Base-by-base conservation (phyloP, 139 green algal species). In the Deuterostichococcus epilithicus region DNA sequence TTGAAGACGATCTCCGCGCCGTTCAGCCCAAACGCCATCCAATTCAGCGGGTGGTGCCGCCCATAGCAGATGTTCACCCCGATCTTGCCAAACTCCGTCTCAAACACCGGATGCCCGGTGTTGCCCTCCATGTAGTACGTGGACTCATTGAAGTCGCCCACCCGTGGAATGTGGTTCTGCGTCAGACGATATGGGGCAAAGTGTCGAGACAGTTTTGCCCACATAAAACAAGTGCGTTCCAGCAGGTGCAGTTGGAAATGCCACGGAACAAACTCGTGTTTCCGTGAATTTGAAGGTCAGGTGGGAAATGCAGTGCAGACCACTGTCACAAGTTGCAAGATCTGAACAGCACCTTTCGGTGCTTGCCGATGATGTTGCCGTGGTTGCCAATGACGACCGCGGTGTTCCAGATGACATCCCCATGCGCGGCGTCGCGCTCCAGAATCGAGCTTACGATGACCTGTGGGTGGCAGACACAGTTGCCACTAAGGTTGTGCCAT, bases 1-100 rank as follows among this genome's bases (percentile, higher is more conserved):
- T 99, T 99, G 91, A 99, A 98, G 33, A 99, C 92, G 44, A 99
- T 92, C 85, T 99, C 93, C 1, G 95, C 95, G 38, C 95, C 95
- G 80, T 99, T 98, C 59, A 99, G 86, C 15, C 88, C 95, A 86
- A 99, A 98, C 67, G 87, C 88, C 82, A 90, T 80, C 95, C 95
- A 99, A 84, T 99, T 99, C 58, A 98, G 83, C 32, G 95, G 94
- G 85, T 98, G 94, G 86, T 99, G 95, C 44, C 95, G 88, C 37
- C 95, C 95, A 82, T 99, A 99, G 86, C 95, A 99, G 82, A 99
- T 99, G 88, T 99, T 99, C 81, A 99, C 82, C 8, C 80, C 95
- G 68, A 99, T 96, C 22, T 83, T 88, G 32, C 93, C 94, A 73
- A 89, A 97, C 2, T 83, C 85, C 1, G 95, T 99, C 68, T 98